phyloP scores from a whole-genome alignment of 495 filamentous ascomycete species.

The Glutinoglossum americanum region DNA sequence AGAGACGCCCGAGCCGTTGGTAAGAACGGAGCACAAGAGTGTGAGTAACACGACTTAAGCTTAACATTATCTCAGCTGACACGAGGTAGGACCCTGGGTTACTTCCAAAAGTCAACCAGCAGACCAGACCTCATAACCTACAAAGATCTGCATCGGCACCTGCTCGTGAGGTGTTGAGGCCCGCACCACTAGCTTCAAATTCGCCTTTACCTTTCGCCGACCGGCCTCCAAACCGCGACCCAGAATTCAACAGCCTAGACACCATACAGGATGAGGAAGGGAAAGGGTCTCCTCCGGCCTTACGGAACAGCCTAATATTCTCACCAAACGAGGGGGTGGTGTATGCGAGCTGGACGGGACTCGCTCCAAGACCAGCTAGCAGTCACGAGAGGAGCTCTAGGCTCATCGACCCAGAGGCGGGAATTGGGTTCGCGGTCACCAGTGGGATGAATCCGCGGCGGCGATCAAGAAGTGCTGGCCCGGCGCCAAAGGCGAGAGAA shows the following conservation, averaged over 20 bases:
- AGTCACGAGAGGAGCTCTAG: conserved; percentile 24
- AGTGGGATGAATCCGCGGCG: conserved; percentile 23
- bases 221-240: background rate
- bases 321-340: conserved; percentile 2
- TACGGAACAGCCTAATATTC: background rate
- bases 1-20: conserved; percentile 8
- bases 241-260: background rate
- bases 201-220: background rate
- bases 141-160: conserved; percentile 24
- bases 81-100: conserved; percentile 20
- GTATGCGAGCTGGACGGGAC: conserved; percentile 20
- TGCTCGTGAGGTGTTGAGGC: background rate
- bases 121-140: conserved; percentile 13
- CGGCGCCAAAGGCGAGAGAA: conserved; percentile 9
- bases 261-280: background rate
- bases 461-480: conserved; percentile 29
- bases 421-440: conserved; percentile 31
- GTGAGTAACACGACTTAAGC: conserved; percentile 6
- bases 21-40: conserved; percentile 8
- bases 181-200: background rate
- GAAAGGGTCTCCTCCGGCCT: background rate
- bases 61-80: conserved; percentile 18
- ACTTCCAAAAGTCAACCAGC: conserved; percentile 15
- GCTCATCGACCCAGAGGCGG: conserved; percentile 9
- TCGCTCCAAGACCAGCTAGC: conserved; percentile 32